Percentiles rank a stretch among this genome's conserved stretches.
Conservation (phyloP, 2,329 filamentous ascomycete genomes). For the Neobulgaria alba region DNA sequence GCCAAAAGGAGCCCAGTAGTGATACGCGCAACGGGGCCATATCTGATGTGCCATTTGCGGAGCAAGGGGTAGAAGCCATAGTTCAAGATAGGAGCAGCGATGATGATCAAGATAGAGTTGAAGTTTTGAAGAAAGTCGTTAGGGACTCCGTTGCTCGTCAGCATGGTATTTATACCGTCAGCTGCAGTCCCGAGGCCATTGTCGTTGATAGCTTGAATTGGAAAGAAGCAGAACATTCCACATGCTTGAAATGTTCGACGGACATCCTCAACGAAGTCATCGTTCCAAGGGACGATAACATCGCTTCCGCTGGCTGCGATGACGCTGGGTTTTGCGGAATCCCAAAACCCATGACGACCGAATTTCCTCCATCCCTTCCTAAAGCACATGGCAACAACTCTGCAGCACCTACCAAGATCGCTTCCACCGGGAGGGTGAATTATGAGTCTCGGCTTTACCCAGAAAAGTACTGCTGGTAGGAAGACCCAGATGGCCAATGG, state of each 20-base stretch:
- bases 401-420: conserved; percentile 37
- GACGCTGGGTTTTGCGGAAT: conserved; percentile 57
- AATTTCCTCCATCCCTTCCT: conserved; percentile 57
- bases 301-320: conserved; percentile 48
- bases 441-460: conserved; percentile 34
- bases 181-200: conserved; percentile 41
- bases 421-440: conserved; percentile 38
- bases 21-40: conserved; percentile 70
- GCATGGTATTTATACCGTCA: conserved; percentile 46
- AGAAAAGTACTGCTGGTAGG: conserved; percentile 43
- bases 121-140: conserved; percentile 73
- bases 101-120: conserved; percentile 64
- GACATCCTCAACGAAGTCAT: conserved; percentile 73
- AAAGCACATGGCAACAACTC: conserved; percentile 33
- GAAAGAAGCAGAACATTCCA: conserved; percentile 53
- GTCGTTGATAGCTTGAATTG: conserved; percentile 33
- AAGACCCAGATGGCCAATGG: conserved; percentile 52
- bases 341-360: conserved; percentile 51
- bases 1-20: conserved; percentile 59
- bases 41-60: conserved; percentile 52
- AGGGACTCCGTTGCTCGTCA: conserved; percentile 60
- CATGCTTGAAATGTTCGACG: conserved; percentile 60
- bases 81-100: conserved; percentile 65
- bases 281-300: conserved; percentile 69
- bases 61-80: conserved; percentile 59